phyloP scores from a whole-genome alignment of 148 eudicot genomes.

The Mesembryanthemum crystallinum region DNA sequence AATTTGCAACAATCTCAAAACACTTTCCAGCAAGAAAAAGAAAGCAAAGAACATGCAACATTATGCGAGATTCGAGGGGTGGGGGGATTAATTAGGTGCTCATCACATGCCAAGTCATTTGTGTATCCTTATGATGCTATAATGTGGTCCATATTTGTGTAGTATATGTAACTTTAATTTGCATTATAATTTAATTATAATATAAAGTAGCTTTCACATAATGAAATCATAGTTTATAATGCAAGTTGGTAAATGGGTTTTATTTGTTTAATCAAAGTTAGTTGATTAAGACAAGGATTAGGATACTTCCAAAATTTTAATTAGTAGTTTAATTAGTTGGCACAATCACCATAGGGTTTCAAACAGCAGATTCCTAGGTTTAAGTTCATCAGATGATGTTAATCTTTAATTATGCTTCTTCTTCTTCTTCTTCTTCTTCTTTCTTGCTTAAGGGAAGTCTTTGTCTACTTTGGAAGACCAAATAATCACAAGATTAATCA shows the following conservation, averaged over 20 bases:
- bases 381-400: background rate
- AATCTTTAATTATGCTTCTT: background rate
- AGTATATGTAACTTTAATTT: background rate
- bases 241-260: background rate
- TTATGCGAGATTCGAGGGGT: slow-evolving; percentile 29
- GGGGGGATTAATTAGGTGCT: slow-evolving; percentile 22
- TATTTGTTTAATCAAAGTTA: slow-evolving; percentile 1
- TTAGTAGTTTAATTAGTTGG: background rate
- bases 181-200: background rate
- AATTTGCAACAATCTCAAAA: slow-evolving; percentile 29
- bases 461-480: slow-evolving; percentile 1
- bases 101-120: slow-evolving; percentile 31
- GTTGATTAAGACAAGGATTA: background rate
- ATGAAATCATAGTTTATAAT: background rate
- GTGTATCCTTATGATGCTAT: slow-evolving; percentile 10
- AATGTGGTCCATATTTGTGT: slow-evolving; percentile 15
- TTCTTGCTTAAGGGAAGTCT: background rate
- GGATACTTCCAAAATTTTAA: background rate
- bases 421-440: background rate
- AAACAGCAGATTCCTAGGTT: background rate
- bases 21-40: slow-evolving; percentile 25
- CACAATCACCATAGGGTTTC: background rate
- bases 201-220: slow-evolving; percentile 17
- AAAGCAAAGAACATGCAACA: slow-evolving; percentile 12
- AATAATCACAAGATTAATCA: background rate